These are phyloP conservation scores for Calycina herbarum DNA, from an alignment of 2,329 filamentous ascomycete species.

Conservation along the genomic window DNA sequence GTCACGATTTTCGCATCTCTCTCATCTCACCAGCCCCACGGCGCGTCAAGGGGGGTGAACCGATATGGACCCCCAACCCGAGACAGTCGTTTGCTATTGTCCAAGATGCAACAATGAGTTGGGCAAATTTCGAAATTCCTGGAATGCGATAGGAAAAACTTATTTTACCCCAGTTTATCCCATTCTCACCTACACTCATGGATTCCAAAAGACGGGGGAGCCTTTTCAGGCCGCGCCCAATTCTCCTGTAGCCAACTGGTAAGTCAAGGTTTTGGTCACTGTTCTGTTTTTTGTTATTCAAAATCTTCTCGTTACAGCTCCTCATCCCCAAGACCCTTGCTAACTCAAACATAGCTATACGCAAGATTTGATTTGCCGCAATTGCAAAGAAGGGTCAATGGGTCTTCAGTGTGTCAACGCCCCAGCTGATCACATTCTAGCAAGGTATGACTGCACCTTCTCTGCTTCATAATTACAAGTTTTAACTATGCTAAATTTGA, in stretches of 20 bases:
- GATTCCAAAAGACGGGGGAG: constrained; percentile 30
- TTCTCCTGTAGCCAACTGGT: constrained; percentile 34
- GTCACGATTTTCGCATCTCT: too few relatives aligned
- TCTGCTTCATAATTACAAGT: background rate
- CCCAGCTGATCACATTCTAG: constrained; percentile 34
- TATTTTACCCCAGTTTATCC: constrained; percentile 34
- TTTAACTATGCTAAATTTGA: background rate
- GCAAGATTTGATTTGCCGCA: constrained; percentile 34
- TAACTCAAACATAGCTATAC: constrained; percentile 25
- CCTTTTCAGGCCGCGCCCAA: constrained; percentile 26
- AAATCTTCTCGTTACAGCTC: too few relatives aligned
- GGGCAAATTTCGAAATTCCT: constrained; percentile 34
- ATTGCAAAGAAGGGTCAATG: constrained; percentile 27
- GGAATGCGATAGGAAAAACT: constrained; percentile 36
- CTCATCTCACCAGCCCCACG: background rate
- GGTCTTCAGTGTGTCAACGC: constrained; percentile 36
- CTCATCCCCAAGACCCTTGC: background rate
- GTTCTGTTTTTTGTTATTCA: background rate
- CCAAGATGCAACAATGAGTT: constrained; percentile 32
- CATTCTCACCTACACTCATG: constrained; percentile 22
- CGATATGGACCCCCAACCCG: background rate
- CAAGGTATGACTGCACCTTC: constrained; percentile 24
- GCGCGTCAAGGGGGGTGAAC: background rate
- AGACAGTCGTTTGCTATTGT: constrained; percentile 30
- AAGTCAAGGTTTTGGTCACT: constrained; percentile 7